Evolutionary conservation across 176 grass and related monocot species (phyloP).

Genomic region (Musa itinerans): DNA sequence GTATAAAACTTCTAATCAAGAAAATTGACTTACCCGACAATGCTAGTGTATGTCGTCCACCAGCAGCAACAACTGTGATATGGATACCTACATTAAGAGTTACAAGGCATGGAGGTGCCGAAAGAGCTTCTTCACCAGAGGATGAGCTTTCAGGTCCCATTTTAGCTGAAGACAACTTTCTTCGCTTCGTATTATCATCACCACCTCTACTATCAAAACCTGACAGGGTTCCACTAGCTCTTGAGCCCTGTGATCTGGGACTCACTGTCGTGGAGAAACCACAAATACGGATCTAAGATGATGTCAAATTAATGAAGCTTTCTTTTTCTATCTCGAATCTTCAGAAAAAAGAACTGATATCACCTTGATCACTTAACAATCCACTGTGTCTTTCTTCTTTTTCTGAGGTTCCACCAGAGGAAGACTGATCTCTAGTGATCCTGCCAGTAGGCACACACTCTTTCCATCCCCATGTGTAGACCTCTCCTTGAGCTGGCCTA

Average conservation of each 20-base stretch:
- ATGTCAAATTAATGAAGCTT: constrained; percentile 29
- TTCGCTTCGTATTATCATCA: constrained; percentile 75
- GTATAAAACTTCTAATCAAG: neutral
- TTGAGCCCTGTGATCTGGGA: constrained; percentile 69
- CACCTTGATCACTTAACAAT: constrained; percentile 60
- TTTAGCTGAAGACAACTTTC: constrained; percentile 77
- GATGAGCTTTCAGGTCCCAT: constrained; percentile 69
- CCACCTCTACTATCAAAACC: constrained; percentile 59
- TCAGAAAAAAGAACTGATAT: constrained; percentile 12
- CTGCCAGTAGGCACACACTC: constrained; percentile 92
- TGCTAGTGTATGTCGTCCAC: constrained; percentile 94
- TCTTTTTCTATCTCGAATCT: constrained; percentile 25
- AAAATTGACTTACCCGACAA: constrained; percentile 66
- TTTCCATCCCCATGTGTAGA: constrained; percentile 99
- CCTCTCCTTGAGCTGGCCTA: constrained; percentile 67
- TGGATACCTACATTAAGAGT: constrained; percentile 72
- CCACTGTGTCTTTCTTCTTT: constrained; percentile 56
- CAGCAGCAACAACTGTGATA: constrained; percentile 72
- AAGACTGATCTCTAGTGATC: constrained; percentile 39
- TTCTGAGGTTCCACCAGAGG: constrained; percentile 50
- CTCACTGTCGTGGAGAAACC: constrained; percentile 70
- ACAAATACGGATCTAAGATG: constrained; percentile 38
- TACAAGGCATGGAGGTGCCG: constrained; percentile 77
- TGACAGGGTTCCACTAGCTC: constrained; percentile 46
- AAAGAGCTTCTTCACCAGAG: constrained; percentile 81